Conservation (phyloP, 1,284 basidiomycete genomes). For the Marasmius fiardii region DNA sequence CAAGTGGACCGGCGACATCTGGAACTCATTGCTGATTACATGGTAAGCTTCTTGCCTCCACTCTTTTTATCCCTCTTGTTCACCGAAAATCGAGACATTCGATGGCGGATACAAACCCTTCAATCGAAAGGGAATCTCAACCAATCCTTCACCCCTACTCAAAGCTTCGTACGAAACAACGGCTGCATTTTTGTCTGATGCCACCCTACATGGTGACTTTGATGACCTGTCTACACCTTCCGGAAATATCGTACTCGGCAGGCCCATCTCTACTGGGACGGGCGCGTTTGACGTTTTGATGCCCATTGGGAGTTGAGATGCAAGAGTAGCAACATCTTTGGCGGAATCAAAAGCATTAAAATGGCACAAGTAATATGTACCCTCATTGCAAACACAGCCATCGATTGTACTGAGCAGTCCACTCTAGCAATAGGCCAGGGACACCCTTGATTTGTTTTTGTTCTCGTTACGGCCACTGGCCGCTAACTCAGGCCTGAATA, state of each 20-base stretch:
- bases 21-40: conserved; percentile 98
- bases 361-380: conserved; percentile 3
- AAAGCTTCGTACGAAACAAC: conserved; percentile 99
- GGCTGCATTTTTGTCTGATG: conserved; percentile 92
- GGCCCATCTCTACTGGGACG: conserved; percentile 81
- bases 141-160: conserved; percentile 88
- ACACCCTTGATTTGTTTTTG: too few relatives aligned
- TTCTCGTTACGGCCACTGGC: too few relatives aligned
- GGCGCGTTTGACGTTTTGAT: conserved; percentile 85
- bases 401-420: too few relatives aligned
- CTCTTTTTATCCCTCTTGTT: conserved; percentile 3
- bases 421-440: too few relatives aligned
- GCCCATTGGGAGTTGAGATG: conserved; percentile 35
- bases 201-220: conserved; percentile 92
- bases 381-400: too few relatives aligned
- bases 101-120: conserved; percentile 98
- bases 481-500: too few relatives aligned
- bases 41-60: conserved; percentile 56
- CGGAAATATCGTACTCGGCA: conserved; percentile 88
- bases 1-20: conserved; percentile 94
- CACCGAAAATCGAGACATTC: conserved; percentile 67
- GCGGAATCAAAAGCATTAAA: conserved; percentile 1
- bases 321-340: conserved; percentile 6
- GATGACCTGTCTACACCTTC: conserved; percentile 89
- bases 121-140: conserved; percentile 92